A percentile compares a stretch with the other conserved stretches of the same genome.
Evolutionary conservation across 768 basidiomycete species (phyloP).

Genomic region (Phylloporus scabripes): DNA sequence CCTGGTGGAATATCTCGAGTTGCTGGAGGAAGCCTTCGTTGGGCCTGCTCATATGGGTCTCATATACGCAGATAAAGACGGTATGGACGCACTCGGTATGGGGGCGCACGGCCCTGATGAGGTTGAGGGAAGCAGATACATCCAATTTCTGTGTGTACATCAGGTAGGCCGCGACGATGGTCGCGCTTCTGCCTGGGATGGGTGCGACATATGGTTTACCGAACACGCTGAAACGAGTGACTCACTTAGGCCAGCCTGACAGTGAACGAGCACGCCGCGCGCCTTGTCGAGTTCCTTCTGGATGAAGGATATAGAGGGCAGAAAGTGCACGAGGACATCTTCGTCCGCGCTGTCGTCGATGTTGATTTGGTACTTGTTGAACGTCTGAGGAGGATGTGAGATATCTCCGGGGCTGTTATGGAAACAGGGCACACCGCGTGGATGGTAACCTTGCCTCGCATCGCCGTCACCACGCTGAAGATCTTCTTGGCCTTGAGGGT

Average conservation of each 20-base stretch:
- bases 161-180: slow-evolving; percentile 82
- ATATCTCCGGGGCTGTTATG: not conserved
- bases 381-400: slow-evolving; percentile 46
- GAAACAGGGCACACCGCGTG: slow-evolving; percentile 46
- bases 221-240: slow-evolving; percentile 10
- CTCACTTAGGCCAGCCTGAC: slow-evolving; percentile 85
- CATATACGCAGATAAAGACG: not conserved
- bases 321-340: slow-evolving; percentile 74
- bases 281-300: slow-evolving; percentile 70
- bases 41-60: slow-evolving; percentile 47
- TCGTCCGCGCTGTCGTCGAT: slow-evolving; percentile 71
- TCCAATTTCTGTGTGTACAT: slow-evolving; percentile 67
- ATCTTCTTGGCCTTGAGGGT: slow-evolving; percentile 68
- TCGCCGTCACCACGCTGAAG: slow-evolving; percentile 64
- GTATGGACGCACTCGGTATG: slow-evolving; percentile 56
- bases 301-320: slow-evolving; percentile 80
- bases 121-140: slow-evolving; percentile 56
- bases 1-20: slow-evolving; percentile 72
- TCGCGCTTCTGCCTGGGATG: slow-evolving; percentile 67
- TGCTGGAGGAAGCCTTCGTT: slow-evolving; percentile 80
- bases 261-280: slow-evolving; percentile 81
- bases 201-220: not conserved
- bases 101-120: slow-evolving; percentile 64
- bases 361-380: slow-evolving; percentile 72
- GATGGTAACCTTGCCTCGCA: slow-evolving; percentile 64